Base-by-base conservation (phyloP, 129 eudicot genomes). In the Flaveria sonorensis region DNA sequence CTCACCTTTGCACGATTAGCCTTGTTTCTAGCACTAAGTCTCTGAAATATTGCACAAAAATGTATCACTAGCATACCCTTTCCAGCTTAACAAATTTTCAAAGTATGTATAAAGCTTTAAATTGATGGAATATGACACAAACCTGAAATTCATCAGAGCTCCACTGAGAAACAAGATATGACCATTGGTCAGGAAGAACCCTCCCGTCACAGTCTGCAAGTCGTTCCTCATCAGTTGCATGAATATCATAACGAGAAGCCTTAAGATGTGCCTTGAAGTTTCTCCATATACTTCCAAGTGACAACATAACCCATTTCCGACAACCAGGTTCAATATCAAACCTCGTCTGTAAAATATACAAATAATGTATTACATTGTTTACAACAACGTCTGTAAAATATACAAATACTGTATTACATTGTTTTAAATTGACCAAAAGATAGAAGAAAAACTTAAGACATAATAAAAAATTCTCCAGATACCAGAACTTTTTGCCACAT, bases 151-250 rank as follows among this genome's bases (percentile, higher is more conserved):
- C 57, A 10, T 80, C 86, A 71, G 87, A 74, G 84, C 69, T 82
- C 91, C 91, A 87, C 52, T 78, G 74, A 16, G 76, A 60, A 57
- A 87, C 77, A 60, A 87, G 91, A 26, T 60, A 56, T 18, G 78
- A 48, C 91, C 91, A 87, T 78, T 87, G 91, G 71, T 87, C 91
- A 19, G 88, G 91, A 64, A 72, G 84, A 74, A 87, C 91, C 81
- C 88, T 79, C 70, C 73, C 71, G 63, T 87, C 91, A 76, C 87
- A 77, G 63, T 87, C 85, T 6, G 86, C 86, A 67, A 84, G 81
- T 53, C 92, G 81, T 66, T 82, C 85, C 68, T 76, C 85, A 79
- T 87, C 78, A 68, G 91, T 87, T 10, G 61, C 72, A 70, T 87
- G 83, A 53, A 61, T 72, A 46, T 79, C 71, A 40, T 79, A 87